Evolutionary conservation across 768 basidiomycete species (phyloP), one percentile per base, ranked within the genome.

Genomic region (Gautieria morchelliformis): DNA sequence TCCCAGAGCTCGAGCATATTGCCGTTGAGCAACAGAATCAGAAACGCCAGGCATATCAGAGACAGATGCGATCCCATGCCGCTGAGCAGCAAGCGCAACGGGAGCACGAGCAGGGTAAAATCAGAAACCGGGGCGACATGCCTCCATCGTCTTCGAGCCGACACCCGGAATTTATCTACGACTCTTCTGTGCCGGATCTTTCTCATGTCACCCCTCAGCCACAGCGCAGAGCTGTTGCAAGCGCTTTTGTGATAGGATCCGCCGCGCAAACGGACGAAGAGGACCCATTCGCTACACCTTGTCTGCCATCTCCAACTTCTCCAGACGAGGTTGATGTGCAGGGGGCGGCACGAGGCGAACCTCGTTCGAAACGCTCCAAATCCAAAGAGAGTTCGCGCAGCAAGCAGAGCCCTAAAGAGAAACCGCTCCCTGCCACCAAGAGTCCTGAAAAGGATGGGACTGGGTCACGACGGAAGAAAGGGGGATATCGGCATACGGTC

Each of bases 21-120:
- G 90, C 93, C 12, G 83, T 91, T 72, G 89, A 91, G 58, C 84
- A 87, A 64, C 90, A 94, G 67, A 83, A 85, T 62, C 78, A 82
- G 72, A 93, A 93, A 76, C 78, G 87, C 27, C 75, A 87, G 22
- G 84, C 84, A 3, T 90, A 90, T 67, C 86, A 89, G 71, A 77
- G 77, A 53, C 89, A 91, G 71, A 87, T 90, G 85, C 81, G 78
- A 54, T 76, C 79, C 27, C 70, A 74, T 17, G 75, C 75, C 1
- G 70, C 70, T 1, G 73, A 68, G 14, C 61, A 67, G 30, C 58
- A 62, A 49, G 62, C 67, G 1, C 58, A 65, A 20, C 48, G 64
- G 50, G 39, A 63, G 24, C 58, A 64, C 56, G 64, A 66, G 47
- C 56, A 59, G 35, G 69, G 69, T 24, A 59, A 62, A 59, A 68